Percentiles rank a stretch among this genome's conserved stretches.
These are phyloP conservation scores for Fraxinus platypoda DNA, from an alignment of 305 asterid species.

Conservation along the genomic window DNA sequence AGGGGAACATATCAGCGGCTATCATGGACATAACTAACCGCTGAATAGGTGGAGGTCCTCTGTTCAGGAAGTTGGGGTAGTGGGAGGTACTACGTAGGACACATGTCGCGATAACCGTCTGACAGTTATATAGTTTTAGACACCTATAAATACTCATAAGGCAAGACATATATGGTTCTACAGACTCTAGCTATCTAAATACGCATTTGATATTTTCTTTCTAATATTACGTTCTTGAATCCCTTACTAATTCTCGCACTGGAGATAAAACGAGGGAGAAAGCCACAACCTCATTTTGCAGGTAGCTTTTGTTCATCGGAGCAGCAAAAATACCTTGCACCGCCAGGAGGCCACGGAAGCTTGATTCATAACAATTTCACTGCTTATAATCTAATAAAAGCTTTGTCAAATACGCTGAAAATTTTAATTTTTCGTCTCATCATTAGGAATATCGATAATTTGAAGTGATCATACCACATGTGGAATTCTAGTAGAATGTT, in stretches of 20 bases:
- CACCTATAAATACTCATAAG: neutral
- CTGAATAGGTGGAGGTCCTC: neutral
- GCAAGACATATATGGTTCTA: neutral
- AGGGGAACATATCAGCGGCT: neutral
- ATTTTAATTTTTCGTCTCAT: neutral
- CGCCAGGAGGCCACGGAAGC: neutral
- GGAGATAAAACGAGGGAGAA: neutral
- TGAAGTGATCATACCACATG: neutral
- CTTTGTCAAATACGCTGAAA: neutral
- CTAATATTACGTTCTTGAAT: neutral
- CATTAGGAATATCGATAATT: too few species aligned
- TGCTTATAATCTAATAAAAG: neutral
- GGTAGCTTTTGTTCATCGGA: neutral
- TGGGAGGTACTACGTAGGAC: neutral
- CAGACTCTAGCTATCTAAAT: neutral
- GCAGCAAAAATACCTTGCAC: neutral
- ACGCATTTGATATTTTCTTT: too few species aligned
- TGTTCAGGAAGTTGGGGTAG: neutral
- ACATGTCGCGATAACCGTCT: neutral
- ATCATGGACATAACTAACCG: neutral
- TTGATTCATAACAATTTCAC: neutral
- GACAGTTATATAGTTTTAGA: neutral
- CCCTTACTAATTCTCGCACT: neutral
- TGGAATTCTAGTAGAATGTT: neutral
- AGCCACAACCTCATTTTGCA: neutral